phyloP scores from a whole-genome alignment of 495 filamentous ascomycete species.

The Lophium mytilinum region DNA sequence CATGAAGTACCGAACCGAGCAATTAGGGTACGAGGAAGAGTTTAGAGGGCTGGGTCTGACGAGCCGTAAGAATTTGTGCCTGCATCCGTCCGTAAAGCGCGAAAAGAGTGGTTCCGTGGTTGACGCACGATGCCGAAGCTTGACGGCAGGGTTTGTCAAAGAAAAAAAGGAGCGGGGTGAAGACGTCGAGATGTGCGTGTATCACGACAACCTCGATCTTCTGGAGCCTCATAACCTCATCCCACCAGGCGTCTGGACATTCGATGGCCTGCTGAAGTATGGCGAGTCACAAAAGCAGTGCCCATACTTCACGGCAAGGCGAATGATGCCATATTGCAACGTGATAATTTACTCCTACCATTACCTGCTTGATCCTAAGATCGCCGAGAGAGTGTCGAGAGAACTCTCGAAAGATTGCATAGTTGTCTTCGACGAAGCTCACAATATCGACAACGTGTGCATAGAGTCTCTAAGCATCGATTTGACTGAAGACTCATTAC shows the following conservation, averaged over 20 bases:
- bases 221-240: constrained; percentile 91
- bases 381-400: constrained; percentile 91
- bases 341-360: constrained; percentile 99
- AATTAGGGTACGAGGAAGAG: constrained; percentile 82
- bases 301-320: constrained; percentile 88
- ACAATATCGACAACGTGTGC: constrained; percentile 99
- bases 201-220: constrained; percentile 93
- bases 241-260: constrained; percentile 87
- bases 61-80: constrained; percentile 92
- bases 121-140: constrained; percentile 86
- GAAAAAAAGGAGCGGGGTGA: constrained; percentile 94
- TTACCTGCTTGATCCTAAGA: constrained; percentile 96
- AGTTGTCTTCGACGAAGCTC: constrained; percentile 96
- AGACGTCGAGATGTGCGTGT: constrained; percentile 86
- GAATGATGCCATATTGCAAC: constrained; percentile 99
- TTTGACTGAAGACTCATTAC: constrained; percentile 85
- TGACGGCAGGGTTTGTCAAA: constrained; percentile 94
- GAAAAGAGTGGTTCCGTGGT: constrained; percentile 93
- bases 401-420: constrained; percentile 98
- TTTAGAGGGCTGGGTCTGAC: constrained; percentile 88
- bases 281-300: constrained; percentile 95
- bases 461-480: constrained; percentile 97
- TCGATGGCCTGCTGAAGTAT: constrained; percentile 80
- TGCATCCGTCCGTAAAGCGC: constrained; percentile 88
- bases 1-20: constrained; percentile 86